Percentiles rank a stretch among this genome's conserved stretches.
Evolutionary conservation across 75 land plant species (phyloP).

Genomic region (Cupressus sempervirens): DNA sequence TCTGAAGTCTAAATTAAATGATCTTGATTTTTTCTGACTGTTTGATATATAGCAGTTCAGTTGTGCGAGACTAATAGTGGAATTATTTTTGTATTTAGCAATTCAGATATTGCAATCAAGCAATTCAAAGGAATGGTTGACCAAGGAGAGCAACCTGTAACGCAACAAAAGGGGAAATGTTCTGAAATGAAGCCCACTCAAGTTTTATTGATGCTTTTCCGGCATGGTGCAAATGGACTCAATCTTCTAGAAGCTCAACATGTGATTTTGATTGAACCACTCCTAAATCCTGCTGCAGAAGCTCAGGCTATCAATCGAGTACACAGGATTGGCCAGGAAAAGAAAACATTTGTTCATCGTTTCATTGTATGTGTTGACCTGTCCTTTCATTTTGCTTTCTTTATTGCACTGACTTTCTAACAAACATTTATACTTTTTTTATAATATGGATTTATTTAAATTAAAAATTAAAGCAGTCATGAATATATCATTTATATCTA

Average conservation of each 20-base stretch:
- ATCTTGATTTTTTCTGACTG: neutral
- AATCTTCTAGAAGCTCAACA: slow-evolving; percentile 97
- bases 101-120: slow-evolving; percentile 65
- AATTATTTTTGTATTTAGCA: slow-evolving; percentile 35
- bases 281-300: slow-evolving; percentile 90
- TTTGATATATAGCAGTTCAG: neutral
- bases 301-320: slow-evolving; percentile 95
- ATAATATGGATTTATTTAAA: neutral
- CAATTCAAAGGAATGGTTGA: slow-evolving; percentile 52
- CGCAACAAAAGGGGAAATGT: slow-evolving; percentile 11
- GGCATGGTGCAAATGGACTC: slow-evolving; percentile 95
- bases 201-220: slow-evolving; percentile 73
- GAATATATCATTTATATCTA: neutral
- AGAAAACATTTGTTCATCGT: slow-evolving; percentile 77
- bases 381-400: neutral
- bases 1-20: neutral
- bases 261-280: slow-evolving; percentile 89
- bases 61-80: neutral
- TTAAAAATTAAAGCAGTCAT: neutral
- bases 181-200: slow-evolving; percentile 36
- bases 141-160: slow-evolving; percentile 8
- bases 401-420: neutral
- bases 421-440: neutral
- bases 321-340: slow-evolving; percentile 88
- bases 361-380: slow-evolving; percentile 62